Conservation (phyloP, 228 moss, liverwort and hornwort species). For the Sphagnum magellanicum region DNA sequence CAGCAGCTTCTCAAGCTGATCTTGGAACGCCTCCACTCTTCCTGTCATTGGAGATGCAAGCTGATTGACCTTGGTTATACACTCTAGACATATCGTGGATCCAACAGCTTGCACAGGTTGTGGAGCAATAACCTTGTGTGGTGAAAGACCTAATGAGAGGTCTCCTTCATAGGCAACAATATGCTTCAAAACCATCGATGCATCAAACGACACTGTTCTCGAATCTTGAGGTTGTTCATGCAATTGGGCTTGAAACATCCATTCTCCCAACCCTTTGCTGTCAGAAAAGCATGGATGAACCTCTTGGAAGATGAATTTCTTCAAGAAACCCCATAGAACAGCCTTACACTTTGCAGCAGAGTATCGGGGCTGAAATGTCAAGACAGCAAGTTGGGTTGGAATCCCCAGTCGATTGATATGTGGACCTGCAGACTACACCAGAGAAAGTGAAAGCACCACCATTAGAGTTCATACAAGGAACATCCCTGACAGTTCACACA, state of each 20-base stretch:
- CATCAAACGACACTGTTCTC: not conserved
- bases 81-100: conserved; percentile 39
- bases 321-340: conserved; percentile 71
- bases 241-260: not conserved
- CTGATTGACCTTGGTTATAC: conserved; percentile 14
- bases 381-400: conserved; percentile 27
- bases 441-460: not conserved
- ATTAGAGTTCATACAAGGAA: no score
- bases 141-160: not conserved
- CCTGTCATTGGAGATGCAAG: conserved; percentile 15
- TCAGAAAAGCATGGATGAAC: conserved; percentile 1
- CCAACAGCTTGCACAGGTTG: conserved; percentile 48
- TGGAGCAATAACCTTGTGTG: conserved; percentile 42
- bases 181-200: not conserved
- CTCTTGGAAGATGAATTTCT: conserved; percentile 55
- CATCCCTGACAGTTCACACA: no score
- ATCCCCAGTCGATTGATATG: conserved; percentile 68
- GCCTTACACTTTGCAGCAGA: conserved; percentile 34
- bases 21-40: conserved; percentile 32
- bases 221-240: not conserved
- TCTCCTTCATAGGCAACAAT: not conserved
- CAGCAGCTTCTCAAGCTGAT: conserved; percentile 22
- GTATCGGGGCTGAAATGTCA: conserved; percentile 32
- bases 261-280: not conserved
- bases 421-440: conserved; percentile 32